A percentile compares a stretch with the other conserved stretches of the same genome.
Evolutionary conservation across 768 basidiomycete species (phyloP).

Genomic region (Coprinopsis sp.): DNA sequence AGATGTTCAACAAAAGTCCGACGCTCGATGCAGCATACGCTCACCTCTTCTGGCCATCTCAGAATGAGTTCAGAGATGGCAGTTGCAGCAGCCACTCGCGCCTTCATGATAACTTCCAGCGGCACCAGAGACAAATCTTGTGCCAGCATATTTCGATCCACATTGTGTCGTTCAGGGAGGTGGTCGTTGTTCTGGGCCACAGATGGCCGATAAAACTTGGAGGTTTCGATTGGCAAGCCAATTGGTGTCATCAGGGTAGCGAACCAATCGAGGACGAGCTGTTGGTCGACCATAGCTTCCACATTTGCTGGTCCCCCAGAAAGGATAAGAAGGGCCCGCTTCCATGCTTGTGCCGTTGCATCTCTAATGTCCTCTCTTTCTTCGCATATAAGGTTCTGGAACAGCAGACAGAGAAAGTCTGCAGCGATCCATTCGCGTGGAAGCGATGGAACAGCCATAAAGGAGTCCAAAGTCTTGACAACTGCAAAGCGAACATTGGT

Average conservation of each 20-base stretch:
- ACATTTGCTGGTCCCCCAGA: constrained; percentile 43
- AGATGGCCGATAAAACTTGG: constrained; percentile 63
- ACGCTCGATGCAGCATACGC: constrained; percentile 14
- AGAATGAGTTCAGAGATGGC: constrained; percentile 70
- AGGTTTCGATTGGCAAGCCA: constrained; percentile 67
- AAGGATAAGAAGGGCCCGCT: constrained; percentile 57
- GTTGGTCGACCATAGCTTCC: constrained; percentile 49
- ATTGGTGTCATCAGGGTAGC: constrained; percentile 85
- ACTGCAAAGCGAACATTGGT: constrained; percentile 89
- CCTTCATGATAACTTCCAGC: constrained; percentile 70
- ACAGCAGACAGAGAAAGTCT: constrained; percentile 76
- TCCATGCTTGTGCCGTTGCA: constrained; percentile 71
- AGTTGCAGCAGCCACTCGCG: constrained; percentile 71
- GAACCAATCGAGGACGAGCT: constrained; percentile 78
- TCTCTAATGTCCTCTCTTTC: constrained; percentile 82
- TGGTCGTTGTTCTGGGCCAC: constrained; percentile 43
- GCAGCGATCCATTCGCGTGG: constrained; percentile 77
- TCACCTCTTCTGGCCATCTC: constrained; percentile 62
- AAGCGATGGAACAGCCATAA: constrained; percentile 74
- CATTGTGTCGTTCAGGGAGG: constrained; percentile 73
- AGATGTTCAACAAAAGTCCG: not conserved
- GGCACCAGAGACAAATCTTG: constrained; percentile 86
- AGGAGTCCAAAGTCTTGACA: constrained; percentile 80
- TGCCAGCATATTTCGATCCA: constrained; percentile 91
- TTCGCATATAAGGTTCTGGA: constrained; percentile 92